Conservation (phyloP, 1,139 yeast genomes). For the Yamadazyma dushanensis region DNA sequence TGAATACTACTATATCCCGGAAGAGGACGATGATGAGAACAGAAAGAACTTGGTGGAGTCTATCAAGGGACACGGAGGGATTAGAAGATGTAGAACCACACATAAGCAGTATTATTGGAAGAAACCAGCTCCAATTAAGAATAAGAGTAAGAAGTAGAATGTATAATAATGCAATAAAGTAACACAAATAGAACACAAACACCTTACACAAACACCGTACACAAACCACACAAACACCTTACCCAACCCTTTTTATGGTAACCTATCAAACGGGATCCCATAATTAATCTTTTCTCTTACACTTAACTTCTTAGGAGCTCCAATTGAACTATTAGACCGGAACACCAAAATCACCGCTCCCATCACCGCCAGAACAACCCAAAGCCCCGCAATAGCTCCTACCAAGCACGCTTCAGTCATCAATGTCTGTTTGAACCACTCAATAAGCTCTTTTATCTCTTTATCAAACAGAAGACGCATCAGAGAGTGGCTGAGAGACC, state of each 20-base stretch:
- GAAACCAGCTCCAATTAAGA: conserved; percentile 59
- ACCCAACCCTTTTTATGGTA: too few species aligned
- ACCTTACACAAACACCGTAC: neutral
- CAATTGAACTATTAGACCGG: conserved; percentile 16
- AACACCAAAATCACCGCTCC: conserved; percentile 23
- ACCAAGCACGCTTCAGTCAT: conserved; percentile 49
- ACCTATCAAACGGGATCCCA: conserved; percentile 30
- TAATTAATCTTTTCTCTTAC: conserved; percentile 26
- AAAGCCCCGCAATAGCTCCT: conserved; percentile 41
- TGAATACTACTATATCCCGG: conserved; percentile 88
- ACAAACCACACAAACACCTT: neutral
- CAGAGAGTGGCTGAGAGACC: neutral
- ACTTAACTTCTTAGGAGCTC: conserved; percentile 34
- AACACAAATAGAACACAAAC: neutral
- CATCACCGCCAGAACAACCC: conserved; percentile 47
- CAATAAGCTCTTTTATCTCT: conserved; percentile 17
- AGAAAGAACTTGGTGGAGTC: conserved; percentile 72
- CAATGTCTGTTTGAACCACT: conserved; percentile 34
- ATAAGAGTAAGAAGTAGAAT: conserved; percentile 18
- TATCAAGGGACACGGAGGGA: conserved; percentile 76
- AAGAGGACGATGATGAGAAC: conserved; percentile 69
- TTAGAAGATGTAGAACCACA: conserved; percentile 87
- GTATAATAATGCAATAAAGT: neutral
- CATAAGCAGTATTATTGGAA: conserved; percentile 94
- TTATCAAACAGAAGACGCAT: conserved; percentile 1